Evolutionary conservation across 1,139 yeast genomes (phyloP).

Genomic region (Yamadazyma atlantica): DNA sequence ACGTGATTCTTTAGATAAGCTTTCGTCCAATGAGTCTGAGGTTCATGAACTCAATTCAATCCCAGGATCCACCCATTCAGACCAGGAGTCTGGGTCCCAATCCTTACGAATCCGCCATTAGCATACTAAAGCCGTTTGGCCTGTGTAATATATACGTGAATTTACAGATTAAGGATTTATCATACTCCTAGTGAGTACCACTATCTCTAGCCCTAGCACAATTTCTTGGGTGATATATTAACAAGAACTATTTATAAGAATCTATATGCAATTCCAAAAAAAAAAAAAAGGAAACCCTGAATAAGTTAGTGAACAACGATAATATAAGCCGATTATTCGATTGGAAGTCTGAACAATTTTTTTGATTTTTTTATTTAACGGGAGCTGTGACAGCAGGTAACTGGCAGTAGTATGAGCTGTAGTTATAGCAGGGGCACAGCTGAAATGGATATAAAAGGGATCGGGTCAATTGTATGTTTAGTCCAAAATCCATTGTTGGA

Average conservation of each 20-base stretch:
- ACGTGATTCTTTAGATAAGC: conserved; percentile 5
- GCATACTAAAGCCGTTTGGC: too few relatives aligned
- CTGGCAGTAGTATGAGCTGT: too few relatives aligned
- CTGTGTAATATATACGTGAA: too few relatives aligned
- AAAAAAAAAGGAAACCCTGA: conserved; percentile 1
- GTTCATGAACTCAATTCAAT: background rate
- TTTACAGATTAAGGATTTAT: too few relatives aligned
- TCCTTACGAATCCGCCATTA: background rate
- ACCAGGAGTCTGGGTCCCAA: background rate
- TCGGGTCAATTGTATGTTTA: too few relatives aligned
- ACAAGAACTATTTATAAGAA: conserved; percentile 13
- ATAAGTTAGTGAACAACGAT: background rate
- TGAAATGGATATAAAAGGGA: too few relatives aligned
- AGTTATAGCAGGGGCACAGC: too few relatives aligned
- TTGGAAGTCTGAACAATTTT: background rate
- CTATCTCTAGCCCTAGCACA: too few relatives aligned
- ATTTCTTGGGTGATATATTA: conserved; percentile 5
- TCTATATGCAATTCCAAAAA: conserved; percentile 7
- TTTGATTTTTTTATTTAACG: background rate
- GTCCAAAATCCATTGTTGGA: conserved; percentile 43
- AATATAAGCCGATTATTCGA: too few relatives aligned
- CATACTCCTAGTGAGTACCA: too few relatives aligned
- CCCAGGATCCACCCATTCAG: too few relatives aligned
- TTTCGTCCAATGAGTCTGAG: conserved; percentile 2
- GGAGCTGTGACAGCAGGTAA: too few relatives aligned